A percentile compares a stretch with the other conserved stretches of the same genome.
Evolutionary conservation across 805 yeast genomes (phyloP).

Genomic region (Komagataella phaffii): DNA sequence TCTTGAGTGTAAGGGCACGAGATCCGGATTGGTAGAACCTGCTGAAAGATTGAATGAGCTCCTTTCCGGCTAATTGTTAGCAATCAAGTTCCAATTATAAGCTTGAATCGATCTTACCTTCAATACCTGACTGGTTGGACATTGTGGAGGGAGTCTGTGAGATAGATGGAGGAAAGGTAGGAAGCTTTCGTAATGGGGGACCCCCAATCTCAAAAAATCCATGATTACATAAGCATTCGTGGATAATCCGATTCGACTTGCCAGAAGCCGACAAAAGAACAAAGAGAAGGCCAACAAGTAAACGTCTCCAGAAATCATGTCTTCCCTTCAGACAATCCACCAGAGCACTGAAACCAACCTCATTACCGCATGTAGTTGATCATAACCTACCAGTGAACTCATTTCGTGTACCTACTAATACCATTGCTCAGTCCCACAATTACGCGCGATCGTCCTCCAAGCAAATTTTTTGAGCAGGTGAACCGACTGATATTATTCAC

Average conservation of each 20-base stretch:
- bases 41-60: conserved; percentile 31
- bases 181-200: background rate
- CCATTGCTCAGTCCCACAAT: background rate
- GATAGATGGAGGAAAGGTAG: conserved; percentile 7
- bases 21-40: conserved; percentile 18
- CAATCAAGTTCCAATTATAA: conserved; percentile 6
- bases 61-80: conserved; percentile 21
- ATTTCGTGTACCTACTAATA: background rate
- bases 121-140: conserved; percentile 60
- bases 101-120: conserved; percentile 18
- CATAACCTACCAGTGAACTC: background rate
- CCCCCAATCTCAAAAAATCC: background rate
- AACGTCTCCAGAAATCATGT: background rate
- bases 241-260: background rate
- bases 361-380: too few relatives aligned
- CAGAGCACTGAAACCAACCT: too few relatives aligned
- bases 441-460: background rate
- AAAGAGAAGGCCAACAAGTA: background rate
- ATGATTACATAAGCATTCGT: background rate
- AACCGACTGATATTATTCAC: background rate
- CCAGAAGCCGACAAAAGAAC: background rate
- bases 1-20: conserved; percentile 16
- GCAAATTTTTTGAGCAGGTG: background rate
- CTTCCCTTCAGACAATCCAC: too few relatives aligned
- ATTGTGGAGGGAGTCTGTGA: conserved; percentile 14